Conservation (phyloP, 495 filamentous ascomycete species). For the Tuber microsphaerosporum region DNA sequence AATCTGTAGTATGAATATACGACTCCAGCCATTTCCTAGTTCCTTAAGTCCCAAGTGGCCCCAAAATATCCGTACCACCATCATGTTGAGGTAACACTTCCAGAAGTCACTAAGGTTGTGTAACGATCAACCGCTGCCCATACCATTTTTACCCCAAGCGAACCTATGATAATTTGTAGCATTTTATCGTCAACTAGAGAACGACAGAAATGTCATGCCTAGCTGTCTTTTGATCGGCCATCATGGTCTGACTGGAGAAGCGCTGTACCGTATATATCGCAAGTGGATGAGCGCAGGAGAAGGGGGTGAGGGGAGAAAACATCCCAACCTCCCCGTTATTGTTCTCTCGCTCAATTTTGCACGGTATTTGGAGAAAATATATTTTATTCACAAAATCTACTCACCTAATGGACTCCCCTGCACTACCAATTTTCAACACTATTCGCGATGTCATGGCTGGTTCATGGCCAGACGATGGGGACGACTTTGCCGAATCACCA, state of each 20-base stretch:
- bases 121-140: background rate
- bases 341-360: background rate
- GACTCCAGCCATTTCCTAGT: no score
- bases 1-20: no score
- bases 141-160: background rate
- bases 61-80: no score
- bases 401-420: background rate
- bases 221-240: background rate
- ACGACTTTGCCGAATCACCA: conserved; percentile 26
- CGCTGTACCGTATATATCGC: background rate
- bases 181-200: background rate
- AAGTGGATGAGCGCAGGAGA: background rate
- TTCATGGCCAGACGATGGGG: conserved; percentile 32
- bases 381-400: background rate
- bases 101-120: background rate
- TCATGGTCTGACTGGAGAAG: background rate
- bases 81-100: no score
- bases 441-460: conserved; percentile 32
- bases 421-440: conserved; percentile 25
- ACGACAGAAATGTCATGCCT: background rate
- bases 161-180: background rate
- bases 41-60: no score
- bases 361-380: background rate
- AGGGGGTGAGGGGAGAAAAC: background rate
- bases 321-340: background rate